Base-by-base conservation (phyloP, 352 stramenopile genomes). In the Phytophthora macrochlamydospora region DNA sequence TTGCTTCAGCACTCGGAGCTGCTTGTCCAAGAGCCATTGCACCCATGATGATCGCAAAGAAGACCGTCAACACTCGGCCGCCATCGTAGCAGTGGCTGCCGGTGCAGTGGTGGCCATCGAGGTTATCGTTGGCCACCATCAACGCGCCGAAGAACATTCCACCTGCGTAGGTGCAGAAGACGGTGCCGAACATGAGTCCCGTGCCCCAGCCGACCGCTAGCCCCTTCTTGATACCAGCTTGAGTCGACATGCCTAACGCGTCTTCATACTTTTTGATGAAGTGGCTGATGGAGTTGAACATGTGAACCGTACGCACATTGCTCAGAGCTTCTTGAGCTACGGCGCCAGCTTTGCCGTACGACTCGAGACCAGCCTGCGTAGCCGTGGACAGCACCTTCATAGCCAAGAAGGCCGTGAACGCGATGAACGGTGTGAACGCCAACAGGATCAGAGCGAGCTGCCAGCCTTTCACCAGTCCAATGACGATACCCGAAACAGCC, bases 141-240 rank as follows among this genome's bases (percentile, higher is more conserved):
- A 89, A 62, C 3, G 86, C 83, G 6, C 89, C 87, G 49, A 91
- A 94, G 73, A 79, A 94, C 76, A 96, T 88, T 6, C 89, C 89
- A 3, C 78, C 63, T 12, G 80, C 85, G 63, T 96, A 96, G 14
- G 83, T 89, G 59, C 81, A 87, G 58, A 89, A 87, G 1, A 86
- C 69, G 3, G 73, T 79, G 45, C 87, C 73, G 45, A 92, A 91
- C 73, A 93, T 90, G 13, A 89, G 37, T 4, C 81, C 83, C 2
- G 75, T 91, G 2, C 83, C 85, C 58, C 75, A 75, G 7, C 82
- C 78, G 24, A 90, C 79, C 0, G 85, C 79, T 12, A 90, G 44
- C 3, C 60, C 71, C 40, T 76, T 76, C 38, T 69, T 76, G 56
- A 91, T 79, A 1, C 83, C 81, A n/a, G 80, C 76, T 12, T 60